Evolutionary conservation across 2,329 filamentous ascomycete species (phyloP).

Genomic region (Exophiala xenobiotica): DNA sequence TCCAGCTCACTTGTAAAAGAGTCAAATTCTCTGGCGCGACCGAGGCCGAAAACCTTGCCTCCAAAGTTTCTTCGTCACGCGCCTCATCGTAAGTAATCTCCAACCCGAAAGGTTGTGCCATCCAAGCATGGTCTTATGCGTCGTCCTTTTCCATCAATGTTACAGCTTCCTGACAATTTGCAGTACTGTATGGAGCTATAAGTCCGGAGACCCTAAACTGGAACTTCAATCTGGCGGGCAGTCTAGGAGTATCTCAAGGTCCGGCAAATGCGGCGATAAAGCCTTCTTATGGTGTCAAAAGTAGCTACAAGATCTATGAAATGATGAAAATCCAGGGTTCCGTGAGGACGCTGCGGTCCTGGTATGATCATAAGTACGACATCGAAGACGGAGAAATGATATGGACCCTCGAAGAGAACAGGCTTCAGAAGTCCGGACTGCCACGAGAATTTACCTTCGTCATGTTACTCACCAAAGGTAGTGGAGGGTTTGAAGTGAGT

Average conservation of each 20-base stretch:
- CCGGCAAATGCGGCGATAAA: constrained; percentile 45
- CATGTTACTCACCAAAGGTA: constrained; percentile 48
- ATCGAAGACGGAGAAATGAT: constrained; percentile 48
- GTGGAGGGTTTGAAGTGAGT: constrained; percentile 31
- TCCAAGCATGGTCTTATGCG: too few relatives aligned
- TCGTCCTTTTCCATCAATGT: too few relatives aligned
- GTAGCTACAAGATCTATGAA: constrained; percentile 47
- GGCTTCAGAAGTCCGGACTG: constrained; percentile 48
- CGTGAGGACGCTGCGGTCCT: constrained; percentile 41
- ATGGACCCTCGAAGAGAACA: constrained; percentile 53
- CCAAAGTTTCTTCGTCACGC: constrained; percentile 52
- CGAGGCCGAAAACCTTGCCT: constrained; percentile 26
- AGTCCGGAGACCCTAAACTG: constrained; percentile 50
- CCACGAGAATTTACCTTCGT: constrained; percentile 55
- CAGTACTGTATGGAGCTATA: constrained; percentile 49
- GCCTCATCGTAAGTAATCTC: too few relatives aligned
- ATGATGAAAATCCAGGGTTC: constrained; percentile 54
- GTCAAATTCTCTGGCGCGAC: background rate
- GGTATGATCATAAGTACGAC: constrained; percentile 37
- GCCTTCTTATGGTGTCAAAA: constrained; percentile 42
- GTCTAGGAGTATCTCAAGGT: constrained; percentile 47
- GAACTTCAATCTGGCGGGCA: constrained; percentile 49
- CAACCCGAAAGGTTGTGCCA: too few relatives aligned
- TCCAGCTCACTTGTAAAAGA: constrained; percentile 3
- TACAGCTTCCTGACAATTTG: too few relatives aligned